These are phyloP conservation scores for Mycena floridula DNA, from an alignment of 768 basidiomycete genomes.

Conservation along the genomic window DNA sequence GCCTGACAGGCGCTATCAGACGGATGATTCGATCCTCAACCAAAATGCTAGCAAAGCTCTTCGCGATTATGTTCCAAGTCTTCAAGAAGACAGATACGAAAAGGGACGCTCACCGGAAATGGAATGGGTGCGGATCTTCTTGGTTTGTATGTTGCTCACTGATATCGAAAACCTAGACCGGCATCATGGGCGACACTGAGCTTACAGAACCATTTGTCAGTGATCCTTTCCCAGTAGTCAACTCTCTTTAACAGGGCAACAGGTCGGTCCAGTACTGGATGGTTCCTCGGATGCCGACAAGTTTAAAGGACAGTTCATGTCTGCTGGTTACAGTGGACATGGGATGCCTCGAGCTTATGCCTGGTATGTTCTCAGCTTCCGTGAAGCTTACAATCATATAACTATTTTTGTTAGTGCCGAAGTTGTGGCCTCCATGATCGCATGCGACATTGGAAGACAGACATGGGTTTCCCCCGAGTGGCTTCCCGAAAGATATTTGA, in stretches of 20 bases:
- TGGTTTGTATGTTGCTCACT: not conserved
- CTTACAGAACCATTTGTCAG: constrained; percentile 62
- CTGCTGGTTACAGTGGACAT: constrained; percentile 74
- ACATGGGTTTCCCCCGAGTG: constrained; percentile 51
- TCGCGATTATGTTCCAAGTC: constrained; percentile 50
- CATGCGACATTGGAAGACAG: constrained; percentile 31
- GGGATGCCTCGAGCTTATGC: constrained; percentile 76
- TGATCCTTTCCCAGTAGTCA: constrained; percentile 5
- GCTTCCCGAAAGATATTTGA: constrained; percentile 54
- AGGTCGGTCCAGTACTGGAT: constrained; percentile 63
- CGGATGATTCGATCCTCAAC: constrained; percentile 58
- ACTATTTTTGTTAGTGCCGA: constrained; percentile 47
- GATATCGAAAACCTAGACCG: constrained; percentile 46
- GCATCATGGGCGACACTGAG: constrained; percentile 74
- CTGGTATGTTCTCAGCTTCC: constrained; percentile 37
- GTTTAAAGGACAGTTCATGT: constrained; percentile 59
- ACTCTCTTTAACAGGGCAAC: not conserved
- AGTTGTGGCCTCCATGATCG: constrained; percentile 53
- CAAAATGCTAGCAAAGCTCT: constrained; percentile 40
- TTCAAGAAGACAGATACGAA: constrained; percentile 53
- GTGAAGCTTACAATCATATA: not conserved
- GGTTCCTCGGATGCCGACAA: constrained; percentile 14
- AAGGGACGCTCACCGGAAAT: constrained; percentile 48
- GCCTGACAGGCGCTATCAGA: constrained; percentile 37
- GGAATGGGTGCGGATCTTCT: constrained; percentile 63